Evolutionary conservation across 257 asterid genomes (phyloP).

Genomic region (Primulina huaijiensis): DNA sequence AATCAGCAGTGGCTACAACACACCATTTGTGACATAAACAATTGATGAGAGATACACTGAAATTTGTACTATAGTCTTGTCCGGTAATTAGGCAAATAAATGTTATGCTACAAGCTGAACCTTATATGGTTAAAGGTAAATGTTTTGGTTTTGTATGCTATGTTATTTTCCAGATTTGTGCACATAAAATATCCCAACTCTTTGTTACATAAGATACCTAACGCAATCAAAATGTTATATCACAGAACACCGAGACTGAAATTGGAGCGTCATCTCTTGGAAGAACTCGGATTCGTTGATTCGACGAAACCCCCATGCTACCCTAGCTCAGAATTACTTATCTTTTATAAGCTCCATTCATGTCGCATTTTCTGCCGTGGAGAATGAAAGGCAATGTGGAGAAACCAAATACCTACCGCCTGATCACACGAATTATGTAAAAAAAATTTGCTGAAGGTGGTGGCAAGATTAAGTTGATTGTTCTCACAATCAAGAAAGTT

Average conservation of each 20-base stretch:
- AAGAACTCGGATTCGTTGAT: constrained; percentile 81
- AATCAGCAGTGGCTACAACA: not conserved
- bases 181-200: not conserved
- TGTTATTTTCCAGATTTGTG: not conserved
- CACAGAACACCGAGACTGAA: constrained; percentile 83
- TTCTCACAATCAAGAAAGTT: constrained; percentile 18
- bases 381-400: not conserved
- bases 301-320: not conserved
- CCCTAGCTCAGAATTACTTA: not conserved
- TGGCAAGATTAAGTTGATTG: constrained; percentile 6
- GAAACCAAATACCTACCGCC: not conserved
- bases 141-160: not conserved
- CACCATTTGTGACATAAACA: not conserved
- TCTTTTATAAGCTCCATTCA: constrained; percentile 2
- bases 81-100: not conserved
- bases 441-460: not conserved
- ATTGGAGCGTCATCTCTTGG: constrained; percentile 91
- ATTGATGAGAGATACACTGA: not conserved
- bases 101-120: not conserved
- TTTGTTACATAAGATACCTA: not conserved
- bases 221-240: not conserved
- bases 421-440: not conserved
- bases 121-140: not conserved
- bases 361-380: not conserved
- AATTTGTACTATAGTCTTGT: not conserved